Evolutionary conservation across 2,329 filamentous ascomycete species (phyloP), one percentile per base, ranked within the genome.

Genomic region (Colletotrichum sp.): DNA sequence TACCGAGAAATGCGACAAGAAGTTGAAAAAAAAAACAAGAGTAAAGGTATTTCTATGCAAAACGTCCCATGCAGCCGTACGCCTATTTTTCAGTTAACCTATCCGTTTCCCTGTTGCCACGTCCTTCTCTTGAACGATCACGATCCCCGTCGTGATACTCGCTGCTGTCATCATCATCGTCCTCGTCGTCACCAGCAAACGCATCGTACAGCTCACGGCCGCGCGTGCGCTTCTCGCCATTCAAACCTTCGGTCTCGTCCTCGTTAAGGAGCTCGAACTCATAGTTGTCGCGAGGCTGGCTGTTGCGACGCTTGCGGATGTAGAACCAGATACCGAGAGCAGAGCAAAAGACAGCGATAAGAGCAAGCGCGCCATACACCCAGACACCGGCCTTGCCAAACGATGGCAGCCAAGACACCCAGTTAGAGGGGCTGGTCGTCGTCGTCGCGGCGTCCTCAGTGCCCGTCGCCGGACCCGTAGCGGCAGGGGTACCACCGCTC

Each of bases 161-260:
- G 62, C 81, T 83, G 6, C 86, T 87, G 52, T 87, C 85, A 36
- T 88, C 88, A 72, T 89, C 94, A 73, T 97, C 96, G 74, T 96
- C 96, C 28, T 91, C 90, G 76, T 91, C 92, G 68, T 96, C 96
- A 18, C 95, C 96, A 0, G 97, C 97, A 89, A 99, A 99, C 6
- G 97, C 97, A 88, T 99, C 97, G 84, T 99, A 99, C 60, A 99
- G 87, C 87, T 99, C 96, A 32, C 96, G 96, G 3, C 95, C 97
- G 24, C 95, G 85, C 68, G 90, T 89, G 78, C 90, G 89, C 85
- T 86, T 90, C 83, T 87, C 87, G 67, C 83, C 86, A 69, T 87
- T 87, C 6, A 92, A 83, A 32, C 90, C 89, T 79, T 93, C 88
- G 18, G 90, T 88, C 79, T 98, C 96, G 24, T 95, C 94, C 72